Percentiles rank a stretch among this genome's conserved stretches.
These are phyloP conservation scores for Eucalyptus coolabah DNA, from an alignment of 345 rosid species.

Conservation along the genomic window DNA sequence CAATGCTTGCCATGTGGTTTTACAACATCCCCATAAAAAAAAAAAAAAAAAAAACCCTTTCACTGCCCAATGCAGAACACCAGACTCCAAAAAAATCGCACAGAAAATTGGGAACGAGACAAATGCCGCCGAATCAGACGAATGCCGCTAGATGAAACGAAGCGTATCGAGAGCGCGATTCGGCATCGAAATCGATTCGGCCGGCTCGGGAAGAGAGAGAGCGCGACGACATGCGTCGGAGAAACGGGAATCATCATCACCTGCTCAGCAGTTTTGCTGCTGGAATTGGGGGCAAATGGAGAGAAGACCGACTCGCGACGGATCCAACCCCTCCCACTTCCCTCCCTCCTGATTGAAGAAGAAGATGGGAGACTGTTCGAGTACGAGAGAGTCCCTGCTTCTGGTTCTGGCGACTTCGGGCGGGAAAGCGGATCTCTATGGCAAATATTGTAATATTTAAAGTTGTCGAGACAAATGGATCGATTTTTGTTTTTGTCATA, in stretches of 20 bases:
- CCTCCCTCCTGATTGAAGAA: neutral
- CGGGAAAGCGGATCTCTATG: neutral
- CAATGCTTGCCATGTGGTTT: neutral
- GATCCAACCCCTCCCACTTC: neutral
- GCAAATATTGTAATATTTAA: neutral
- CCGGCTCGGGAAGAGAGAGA: neutral
- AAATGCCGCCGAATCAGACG: neutral
- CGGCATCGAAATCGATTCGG: neutral
- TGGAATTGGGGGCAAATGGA: neutral
- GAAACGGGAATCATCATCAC: neutral
- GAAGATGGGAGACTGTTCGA: neutral
- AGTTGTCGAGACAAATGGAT: neutral
- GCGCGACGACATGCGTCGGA: neutral
- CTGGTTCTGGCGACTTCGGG: neutral
- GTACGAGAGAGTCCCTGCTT: neutral
- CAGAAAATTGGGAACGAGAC: neutral
- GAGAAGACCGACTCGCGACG: neutral
- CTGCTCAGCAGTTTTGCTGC: neutral
- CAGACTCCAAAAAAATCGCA: neutral
- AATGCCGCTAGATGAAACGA: neutral
- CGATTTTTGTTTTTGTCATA: neutral
- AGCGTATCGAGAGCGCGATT: neutral
- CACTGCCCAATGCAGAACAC: neutral
- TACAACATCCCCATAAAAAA: neutral
- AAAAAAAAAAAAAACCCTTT: neutral